phyloP scores from a whole-genome alignment of 1,284 basidiomycete genomes.

The Grifola frondosa region DNA sequence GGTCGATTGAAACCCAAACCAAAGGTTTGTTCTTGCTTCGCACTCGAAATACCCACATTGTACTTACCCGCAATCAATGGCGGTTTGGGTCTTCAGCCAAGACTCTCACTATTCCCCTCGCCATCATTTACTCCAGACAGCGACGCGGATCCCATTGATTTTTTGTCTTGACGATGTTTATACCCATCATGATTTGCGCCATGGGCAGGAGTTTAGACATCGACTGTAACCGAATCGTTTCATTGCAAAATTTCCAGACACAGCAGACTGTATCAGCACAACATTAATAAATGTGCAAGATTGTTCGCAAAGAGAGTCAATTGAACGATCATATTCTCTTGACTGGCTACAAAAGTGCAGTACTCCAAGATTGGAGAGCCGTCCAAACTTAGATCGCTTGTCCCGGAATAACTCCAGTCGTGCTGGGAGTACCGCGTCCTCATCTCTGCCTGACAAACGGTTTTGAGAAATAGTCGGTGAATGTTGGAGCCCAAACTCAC shows the following conservation, averaged over 20 bases:
- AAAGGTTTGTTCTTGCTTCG: conserved; percentile 7
- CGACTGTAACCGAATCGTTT: not conserved
- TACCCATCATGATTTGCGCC: not conserved
- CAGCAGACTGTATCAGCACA: too few species aligned
- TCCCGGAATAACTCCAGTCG: conserved; percentile 37
- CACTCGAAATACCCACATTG: not conserved
- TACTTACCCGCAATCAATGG: not conserved
- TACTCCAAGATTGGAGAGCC: conserved; percentile 1
- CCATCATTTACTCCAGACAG: conserved; percentile 13
- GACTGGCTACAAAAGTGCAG: not conserved
- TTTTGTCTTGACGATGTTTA: conserved; percentile 13
- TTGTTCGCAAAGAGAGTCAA: not conserved
- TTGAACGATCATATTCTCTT: not conserved
- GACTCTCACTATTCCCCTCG: conserved; percentile 22
- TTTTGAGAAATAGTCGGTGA: not conserved
- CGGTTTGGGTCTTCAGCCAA: conserved; percentile 14
- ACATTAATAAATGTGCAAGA: not conserved
- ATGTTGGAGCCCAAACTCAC: conserved; percentile 41
- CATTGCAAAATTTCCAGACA: not conserved
- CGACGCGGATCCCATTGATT: conserved; percentile 26
- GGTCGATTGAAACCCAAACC: conserved; percentile 21
- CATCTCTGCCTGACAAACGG: conserved; percentile 46
- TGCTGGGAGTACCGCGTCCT: conserved; percentile 54
- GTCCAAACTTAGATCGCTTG: conserved; percentile 9
- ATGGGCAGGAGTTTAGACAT: not conserved